phyloP scores from a whole-genome alignment of 2,329 filamentous ascomycete genomes.

The Pyrenochaeta sp. region DNA sequence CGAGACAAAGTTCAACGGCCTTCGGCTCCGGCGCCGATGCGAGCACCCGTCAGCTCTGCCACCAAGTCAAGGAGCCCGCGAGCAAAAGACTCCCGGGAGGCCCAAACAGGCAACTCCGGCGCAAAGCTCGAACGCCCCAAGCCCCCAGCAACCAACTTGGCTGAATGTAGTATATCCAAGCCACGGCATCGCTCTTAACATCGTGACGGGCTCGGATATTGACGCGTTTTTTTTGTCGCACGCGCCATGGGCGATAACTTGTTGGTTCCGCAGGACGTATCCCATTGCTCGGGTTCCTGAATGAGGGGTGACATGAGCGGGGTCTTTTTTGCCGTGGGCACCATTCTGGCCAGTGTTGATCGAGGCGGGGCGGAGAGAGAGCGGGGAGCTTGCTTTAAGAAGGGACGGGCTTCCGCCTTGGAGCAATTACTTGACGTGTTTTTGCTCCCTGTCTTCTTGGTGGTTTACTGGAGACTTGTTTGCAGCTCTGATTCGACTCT shows the following conservation, averaged over 20 bases:
- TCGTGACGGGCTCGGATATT: slow-evolving; percentile 8
- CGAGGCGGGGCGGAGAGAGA: slow-evolving; percentile 30
- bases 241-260: too few relatives aligned
- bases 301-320: slow-evolving; percentile 13
- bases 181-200: not conserved
- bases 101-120: slow-evolving; percentile 31
- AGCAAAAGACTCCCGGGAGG: slow-evolving; percentile 11
- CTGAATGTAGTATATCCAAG: slow-evolving; percentile 28
- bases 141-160: slow-evolving; percentile 10
- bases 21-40: slow-evolving; percentile 24
- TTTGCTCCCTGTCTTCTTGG: too few relatives aligned
- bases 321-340: too few relatives aligned
- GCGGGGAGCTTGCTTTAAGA: slow-evolving; percentile 37
- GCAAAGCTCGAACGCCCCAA: slow-evolving; percentile 12
- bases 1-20: not conserved
- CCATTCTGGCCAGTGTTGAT: slow-evolving; percentile 18
- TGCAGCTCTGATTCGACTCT: too few relatives aligned
- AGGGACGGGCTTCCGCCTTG: too few relatives aligned
- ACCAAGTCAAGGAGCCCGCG: too few relatives aligned
- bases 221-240: slow-evolving; percentile 1
- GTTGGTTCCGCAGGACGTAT: too few relatives aligned
- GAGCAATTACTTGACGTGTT: too few relatives aligned
- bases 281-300: too few relatives aligned
- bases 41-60: too few relatives aligned
- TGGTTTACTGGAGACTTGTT: too few relatives aligned